Conservation (phyloP, 2,329 filamentous ascomycete species). For the Pseudocercospora eumusae region DNA sequence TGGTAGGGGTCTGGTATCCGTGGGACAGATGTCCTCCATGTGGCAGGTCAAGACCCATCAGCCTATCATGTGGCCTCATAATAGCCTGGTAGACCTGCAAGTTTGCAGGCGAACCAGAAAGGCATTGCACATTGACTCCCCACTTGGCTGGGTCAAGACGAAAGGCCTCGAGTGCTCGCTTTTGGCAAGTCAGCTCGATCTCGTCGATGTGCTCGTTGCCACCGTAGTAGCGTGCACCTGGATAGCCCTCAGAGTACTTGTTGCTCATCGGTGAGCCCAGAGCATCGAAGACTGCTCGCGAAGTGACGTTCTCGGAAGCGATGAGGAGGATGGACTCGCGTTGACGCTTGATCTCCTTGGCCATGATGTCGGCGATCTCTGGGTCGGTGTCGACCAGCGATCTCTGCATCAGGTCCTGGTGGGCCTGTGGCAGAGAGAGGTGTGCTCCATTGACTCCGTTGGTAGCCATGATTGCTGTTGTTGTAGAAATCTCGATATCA, state of each 20-base stretch:
- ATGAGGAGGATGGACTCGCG: conserved; percentile 98
- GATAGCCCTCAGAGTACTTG: conserved; percentile 99
- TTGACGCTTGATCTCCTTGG: conserved; percentile 93
- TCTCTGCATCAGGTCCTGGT: conserved; percentile 87
- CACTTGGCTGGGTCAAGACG: conserved; percentile 82
- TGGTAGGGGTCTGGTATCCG: conserved; percentile 90
- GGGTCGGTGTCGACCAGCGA: conserved; percentile 87
- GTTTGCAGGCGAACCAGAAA: conserved; percentile 77
- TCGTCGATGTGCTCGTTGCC: conserved; percentile 98
- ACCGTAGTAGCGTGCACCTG: conserved; percentile 97
- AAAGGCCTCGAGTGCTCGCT: conserved; percentile 89
- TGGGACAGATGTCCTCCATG: conserved; percentile 96
- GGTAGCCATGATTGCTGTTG: conserved; percentile 30
- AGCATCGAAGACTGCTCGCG: conserved; percentile 95
- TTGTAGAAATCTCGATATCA: neutral
- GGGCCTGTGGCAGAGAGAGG: conserved; percentile 63
- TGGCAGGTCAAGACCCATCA: conserved; percentile 96
- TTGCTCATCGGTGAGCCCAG: conserved; percentile 88
- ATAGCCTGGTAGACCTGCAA: conserved; percentile 88
- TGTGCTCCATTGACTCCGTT: conserved; percentile 34
- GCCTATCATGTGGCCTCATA: conserved; percentile 85
- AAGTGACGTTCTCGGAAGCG: conserved; percentile 98
- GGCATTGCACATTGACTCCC: conserved; percentile 97
- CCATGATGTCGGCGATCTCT: conserved; percentile 96
- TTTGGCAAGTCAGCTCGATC: conserved; percentile 93